Evolutionary conservation across 495 filamentous ascomycete genomes (phyloP).

Genomic region (Penicillium canariense): DNA sequence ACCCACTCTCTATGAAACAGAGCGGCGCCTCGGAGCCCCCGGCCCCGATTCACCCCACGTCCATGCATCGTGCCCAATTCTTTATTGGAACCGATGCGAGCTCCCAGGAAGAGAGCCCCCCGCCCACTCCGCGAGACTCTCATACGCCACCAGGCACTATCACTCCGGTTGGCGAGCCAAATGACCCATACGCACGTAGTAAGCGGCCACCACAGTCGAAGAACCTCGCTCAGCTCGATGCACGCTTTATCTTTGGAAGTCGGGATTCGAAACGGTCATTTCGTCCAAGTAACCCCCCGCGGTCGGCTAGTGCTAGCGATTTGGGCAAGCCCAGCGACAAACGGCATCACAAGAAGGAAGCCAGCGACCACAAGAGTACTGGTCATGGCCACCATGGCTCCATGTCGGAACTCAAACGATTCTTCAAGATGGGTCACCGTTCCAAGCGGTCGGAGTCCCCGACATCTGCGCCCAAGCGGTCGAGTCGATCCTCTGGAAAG

Average conservation of each 20-base stretch:
- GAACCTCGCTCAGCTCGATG: conserved; percentile 68
- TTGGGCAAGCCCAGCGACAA: conserved; percentile 44
- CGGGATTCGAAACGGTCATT: conserved; percentile 51
- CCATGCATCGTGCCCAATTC: conserved; percentile 67
- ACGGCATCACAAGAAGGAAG: conserved; percentile 47
- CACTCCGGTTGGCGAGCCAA: conserved; percentile 74
- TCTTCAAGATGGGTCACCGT: conserved; percentile 74
- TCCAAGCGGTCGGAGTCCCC: conserved; percentile 66
- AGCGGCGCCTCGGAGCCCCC: conserved; percentile 41
- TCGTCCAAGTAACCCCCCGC: conserved; percentile 34
- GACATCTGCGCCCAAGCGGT: conserved; percentile 39
- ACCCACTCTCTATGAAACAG: conserved; percentile 32
- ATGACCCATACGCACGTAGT: conserved; percentile 85
- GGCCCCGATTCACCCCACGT: conserved; percentile 33
- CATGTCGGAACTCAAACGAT: conserved; percentile 91
- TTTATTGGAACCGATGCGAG: conserved; percentile 63
- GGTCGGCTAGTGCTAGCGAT: conserved; percentile 48
- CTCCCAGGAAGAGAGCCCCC: conserved; percentile 51
- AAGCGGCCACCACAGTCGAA: conserved; percentile 72
- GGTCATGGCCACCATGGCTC: conserved; percentile 60
- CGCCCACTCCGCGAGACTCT: conserved; percentile 54
- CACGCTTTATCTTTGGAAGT: conserved; percentile 77
- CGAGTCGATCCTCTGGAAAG: conserved; percentile 48
- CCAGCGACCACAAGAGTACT: conserved; percentile 34
- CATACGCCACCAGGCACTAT: conserved; percentile 65